Evolutionary conservation across 1,284 basidiomycete genomes (phyloP), one percentile per base, ranked within the genome.

Genomic region (Cryptococcus floricola): DNA sequence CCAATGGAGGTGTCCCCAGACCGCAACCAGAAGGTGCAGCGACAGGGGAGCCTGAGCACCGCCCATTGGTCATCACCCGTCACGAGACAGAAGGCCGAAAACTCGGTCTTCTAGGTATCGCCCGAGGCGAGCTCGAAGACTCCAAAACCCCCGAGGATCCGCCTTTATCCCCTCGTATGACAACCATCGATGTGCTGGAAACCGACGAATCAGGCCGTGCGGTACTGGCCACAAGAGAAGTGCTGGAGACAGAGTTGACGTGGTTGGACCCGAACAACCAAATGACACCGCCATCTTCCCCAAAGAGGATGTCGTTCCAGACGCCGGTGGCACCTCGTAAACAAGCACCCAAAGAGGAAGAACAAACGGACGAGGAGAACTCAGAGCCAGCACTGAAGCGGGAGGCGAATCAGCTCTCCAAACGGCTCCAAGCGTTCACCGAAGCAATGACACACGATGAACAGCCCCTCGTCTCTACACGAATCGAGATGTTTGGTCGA

Each of bases 11-110:
- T 7, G 18, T 27, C 16, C 18, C 10, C 31, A 34, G 23, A 34
- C 31, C 7, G 31, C 31, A 10, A 8, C n/a, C 44, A 25, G 31
- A 37, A 23, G 48, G 37, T 37, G 13, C 31, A 39, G 23, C 23
- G 23, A 16, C 18, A 9, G 37, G n/a, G 12, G 55, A 57, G 25
- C 16, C 54, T 13, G 38, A 48, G 12, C 53, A 62, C 34, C 51
- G 59, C 28, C 66, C 67, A 3, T 63, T 73, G 16, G 66, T 66
- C 31, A 68, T 75, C 25, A 69, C 65, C 13, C 42, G 57, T 1
- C 64, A 69, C 23, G 60, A 66, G 28, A 64, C 66, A 23, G 69
- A 72, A 52, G 73, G 73, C 1, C 59, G 73, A n/a, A 72, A 72
- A 46, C 55, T 75, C 8, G 67, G 65, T 9, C 27, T 75, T 4